Evolutionary conservation across 106 monocot genomes (phyloP).

Genomic region (Phalaenopsis aphrodite): DNA sequence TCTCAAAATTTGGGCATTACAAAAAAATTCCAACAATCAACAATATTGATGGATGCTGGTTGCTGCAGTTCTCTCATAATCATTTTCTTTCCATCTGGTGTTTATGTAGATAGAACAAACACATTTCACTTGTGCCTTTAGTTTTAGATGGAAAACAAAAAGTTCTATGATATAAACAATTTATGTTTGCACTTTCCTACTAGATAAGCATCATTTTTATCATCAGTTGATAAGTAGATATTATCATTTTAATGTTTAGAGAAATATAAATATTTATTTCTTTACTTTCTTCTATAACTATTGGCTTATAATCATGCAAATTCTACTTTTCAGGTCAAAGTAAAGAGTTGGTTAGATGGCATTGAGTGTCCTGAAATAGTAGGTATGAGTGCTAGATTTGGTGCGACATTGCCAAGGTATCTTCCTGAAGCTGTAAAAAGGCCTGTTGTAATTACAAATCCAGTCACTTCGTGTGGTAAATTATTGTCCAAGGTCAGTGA

Average conservation of each 20-base stretch:
- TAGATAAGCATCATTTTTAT: background rate
- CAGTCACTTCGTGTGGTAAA: constrained; percentile 61
- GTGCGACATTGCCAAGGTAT: constrained; percentile 43
- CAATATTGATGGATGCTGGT: background rate
- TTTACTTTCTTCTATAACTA: background rate
- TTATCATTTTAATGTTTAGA: background rate
- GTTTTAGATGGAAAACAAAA: background rate
- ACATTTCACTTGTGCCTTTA: background rate
- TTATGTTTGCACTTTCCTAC: background rate
- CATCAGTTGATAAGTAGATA: background rate
- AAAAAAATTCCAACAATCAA: background rate
- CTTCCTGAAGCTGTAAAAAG: constrained; percentile 48
- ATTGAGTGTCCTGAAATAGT: constrained; percentile 40
- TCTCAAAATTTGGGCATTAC: no score
- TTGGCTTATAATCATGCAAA: background rate
- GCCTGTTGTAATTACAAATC: constrained; percentile 65
- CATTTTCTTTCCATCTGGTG: background rate
- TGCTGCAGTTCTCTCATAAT: background rate
- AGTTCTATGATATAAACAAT: background rate
- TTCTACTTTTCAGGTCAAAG: constrained; percentile 53
- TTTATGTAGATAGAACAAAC: background rate
- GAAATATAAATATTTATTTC: background rate
- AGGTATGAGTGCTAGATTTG: constrained; percentile 90
- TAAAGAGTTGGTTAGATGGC: constrained; percentile 81
- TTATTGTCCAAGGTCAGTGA: constrained; percentile 50